Conservation (phyloP, 2,329 filamentous ascomycete species). For the Fusarium austroafricanum region DNA sequence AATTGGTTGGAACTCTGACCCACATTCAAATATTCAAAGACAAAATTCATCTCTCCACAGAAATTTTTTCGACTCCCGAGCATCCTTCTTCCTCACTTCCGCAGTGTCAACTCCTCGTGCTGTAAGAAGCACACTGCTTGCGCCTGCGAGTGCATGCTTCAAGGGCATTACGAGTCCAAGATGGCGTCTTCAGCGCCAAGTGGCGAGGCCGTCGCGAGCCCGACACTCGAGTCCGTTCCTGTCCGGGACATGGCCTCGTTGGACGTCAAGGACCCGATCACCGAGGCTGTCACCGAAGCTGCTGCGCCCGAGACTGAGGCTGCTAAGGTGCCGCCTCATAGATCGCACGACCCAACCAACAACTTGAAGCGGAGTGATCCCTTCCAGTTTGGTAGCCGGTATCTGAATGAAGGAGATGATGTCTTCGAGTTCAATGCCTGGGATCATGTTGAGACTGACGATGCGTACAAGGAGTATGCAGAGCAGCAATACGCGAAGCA, state of each 20-base stretch:
- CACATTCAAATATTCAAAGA: slow-evolving; percentile 35
- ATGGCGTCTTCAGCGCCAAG: slow-evolving; percentile 45
- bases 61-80: slow-evolving; percentile 39
- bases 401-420: slow-evolving; percentile 84
- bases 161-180: slow-evolving; percentile 25
- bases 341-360: slow-evolving; percentile 76
- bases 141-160: slow-evolving; percentile 44
- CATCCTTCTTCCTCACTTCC: slow-evolving; percentile 38
- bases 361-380: slow-evolving; percentile 91
- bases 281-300: slow-evolving; percentile 29
- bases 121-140: slow-evolving; percentile 35
- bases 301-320: slow-evolving; percentile 24
- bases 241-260: slow-evolving; percentile 44
- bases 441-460: slow-evolving; percentile 97
- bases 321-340: slow-evolving; percentile 64
- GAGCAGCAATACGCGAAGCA: slow-evolving; percentile 87
- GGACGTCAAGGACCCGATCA: slow-evolving; percentile 44
- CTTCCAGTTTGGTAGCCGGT: slow-evolving; percentile 94
- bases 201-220: slow-evolving; percentile 35
- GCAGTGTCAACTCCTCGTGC: slow-evolving; percentile 30
- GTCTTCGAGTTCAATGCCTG: slow-evolving; percentile 98
- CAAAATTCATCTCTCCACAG: slow-evolving; percentile 38
- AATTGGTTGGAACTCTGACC: neutral
- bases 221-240: slow-evolving; percentile 34
- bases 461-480: slow-evolving; percentile 86